These are phyloP conservation scores for Astragalus glycyphyllos DNA, from an alignment of 306 rosid genomes.

Conservation along the genomic window DNA sequence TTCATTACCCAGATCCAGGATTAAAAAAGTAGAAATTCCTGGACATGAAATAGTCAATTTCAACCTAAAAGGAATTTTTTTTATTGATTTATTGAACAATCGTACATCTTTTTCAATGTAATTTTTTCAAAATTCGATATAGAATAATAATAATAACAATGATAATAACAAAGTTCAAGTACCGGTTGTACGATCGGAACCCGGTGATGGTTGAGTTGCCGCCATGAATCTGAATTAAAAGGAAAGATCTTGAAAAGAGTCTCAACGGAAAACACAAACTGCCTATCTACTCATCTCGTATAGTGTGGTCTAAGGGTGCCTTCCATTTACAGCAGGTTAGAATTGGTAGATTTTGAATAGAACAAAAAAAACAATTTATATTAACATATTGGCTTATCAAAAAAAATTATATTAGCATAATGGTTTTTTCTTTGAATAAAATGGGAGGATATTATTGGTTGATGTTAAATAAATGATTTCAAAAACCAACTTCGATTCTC, in stretches of 20 bases:
- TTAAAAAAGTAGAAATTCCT: slow-evolving; percentile 30
- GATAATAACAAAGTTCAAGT: slow-evolving; percentile 15
- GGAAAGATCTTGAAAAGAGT: slow-evolving; percentile 53
- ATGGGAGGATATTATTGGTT: too few species aligned
- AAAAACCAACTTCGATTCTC: too few species aligned
- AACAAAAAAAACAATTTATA: too few species aligned
- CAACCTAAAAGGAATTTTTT: background rate
- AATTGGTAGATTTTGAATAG: too few species aligned
- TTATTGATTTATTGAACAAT: slow-evolving; percentile 12
- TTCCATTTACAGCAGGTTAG: too few species aligned
- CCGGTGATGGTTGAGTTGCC: slow-evolving; percentile 67
- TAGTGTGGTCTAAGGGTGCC: too few species aligned
- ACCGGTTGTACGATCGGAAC: slow-evolving; percentile 73
- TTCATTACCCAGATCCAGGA: slow-evolving; percentile 48
- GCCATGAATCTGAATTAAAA: slow-evolving; percentile 65
- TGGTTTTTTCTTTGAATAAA: too few species aligned
- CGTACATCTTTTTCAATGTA: background rate
- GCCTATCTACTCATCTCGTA: slow-evolving; percentile 35
- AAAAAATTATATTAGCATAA: too few species aligned
- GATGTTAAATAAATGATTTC: too few species aligned
- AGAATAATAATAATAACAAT: background rate
- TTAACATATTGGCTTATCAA: too few species aligned
- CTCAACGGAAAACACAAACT: slow-evolving; percentile 45
- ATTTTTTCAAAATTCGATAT: slow-evolving; percentile 2
- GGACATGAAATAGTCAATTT: slow-evolving; percentile 36